phyloP scores from a whole-genome alignment of 345 rosid genomes.

The Diplotaxis tenuifolia region DNA sequence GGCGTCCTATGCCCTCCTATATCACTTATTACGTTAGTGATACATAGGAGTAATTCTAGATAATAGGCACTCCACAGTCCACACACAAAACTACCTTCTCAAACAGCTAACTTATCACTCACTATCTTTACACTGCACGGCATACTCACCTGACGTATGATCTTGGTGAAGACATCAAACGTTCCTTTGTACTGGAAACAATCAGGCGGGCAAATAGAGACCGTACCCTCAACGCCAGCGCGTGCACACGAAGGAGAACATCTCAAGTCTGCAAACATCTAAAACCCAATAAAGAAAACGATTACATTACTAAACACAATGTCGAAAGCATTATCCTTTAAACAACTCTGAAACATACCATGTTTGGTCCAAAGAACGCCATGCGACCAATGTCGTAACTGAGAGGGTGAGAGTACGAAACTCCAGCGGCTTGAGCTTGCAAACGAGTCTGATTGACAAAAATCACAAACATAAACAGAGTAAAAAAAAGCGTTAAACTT shows the following conservation, averaged over 20 bases:
- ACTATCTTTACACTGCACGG: neutral
- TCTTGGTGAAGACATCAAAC: conserved; percentile 86
- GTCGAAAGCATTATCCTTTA: neutral
- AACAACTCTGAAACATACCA: conserved; percentile 44
- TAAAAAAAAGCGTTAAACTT: neutral
- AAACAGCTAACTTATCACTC: neutral
- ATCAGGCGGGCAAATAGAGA: conserved; percentile 95
- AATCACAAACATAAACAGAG: neutral
- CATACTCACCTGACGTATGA: conserved; percentile 76
- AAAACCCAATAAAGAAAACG: conserved; percentile 10
- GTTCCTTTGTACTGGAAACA: conserved; percentile 98
- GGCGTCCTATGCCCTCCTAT: conserved; percentile 86
- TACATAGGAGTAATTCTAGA: conserved; percentile 11
- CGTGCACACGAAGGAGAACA: conserved; percentile 93
- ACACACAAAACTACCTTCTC: neutral
- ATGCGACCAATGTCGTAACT: conserved; percentile 72
- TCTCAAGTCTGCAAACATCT: conserved; percentile 95
- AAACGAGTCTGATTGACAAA: conserved; percentile 65
- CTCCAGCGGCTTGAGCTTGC: conserved; percentile 99
- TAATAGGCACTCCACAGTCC: too few relatives aligned
- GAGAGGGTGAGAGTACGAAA: conserved; percentile 81
- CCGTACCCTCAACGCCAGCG: conserved; percentile 98
- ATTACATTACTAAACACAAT: neutral
- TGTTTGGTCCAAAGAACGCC: conserved; percentile 90
- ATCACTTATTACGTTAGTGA: conserved; percentile 26